phyloP scores from a whole-genome alignment of 495 filamentous ascomycete species.

The Achaetomiella virescens region DNA sequence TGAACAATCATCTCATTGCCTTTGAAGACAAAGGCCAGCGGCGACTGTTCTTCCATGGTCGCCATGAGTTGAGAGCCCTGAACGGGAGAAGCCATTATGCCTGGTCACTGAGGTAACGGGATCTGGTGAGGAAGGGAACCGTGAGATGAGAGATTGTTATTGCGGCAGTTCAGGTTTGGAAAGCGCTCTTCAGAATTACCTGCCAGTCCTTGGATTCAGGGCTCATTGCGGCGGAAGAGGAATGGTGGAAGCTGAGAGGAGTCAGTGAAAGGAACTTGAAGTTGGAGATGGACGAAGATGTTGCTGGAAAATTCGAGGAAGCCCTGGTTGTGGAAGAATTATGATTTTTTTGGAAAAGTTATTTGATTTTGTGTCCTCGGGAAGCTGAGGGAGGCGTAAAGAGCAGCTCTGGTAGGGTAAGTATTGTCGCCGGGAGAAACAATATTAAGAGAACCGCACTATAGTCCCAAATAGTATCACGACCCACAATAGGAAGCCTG shows the following conservation, averaged over 20 bases:
- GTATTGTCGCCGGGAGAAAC: background rate
- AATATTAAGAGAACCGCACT: background rate
- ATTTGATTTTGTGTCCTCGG: background rate
- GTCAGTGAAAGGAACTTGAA: background rate
- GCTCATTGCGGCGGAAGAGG: no score
- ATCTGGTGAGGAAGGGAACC: background rate
- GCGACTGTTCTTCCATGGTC: background rate
- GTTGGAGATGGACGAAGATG: background rate
- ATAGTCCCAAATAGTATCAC: no score
- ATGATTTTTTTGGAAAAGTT: background rate
- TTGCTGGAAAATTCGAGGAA: background rate
- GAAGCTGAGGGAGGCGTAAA: background rate
- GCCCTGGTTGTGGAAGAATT: background rate
- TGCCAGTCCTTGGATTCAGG: no score
- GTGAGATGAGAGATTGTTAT: background rate
- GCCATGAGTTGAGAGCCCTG: background rate
- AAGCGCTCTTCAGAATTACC: no score
- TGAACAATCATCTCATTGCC: slow-evolving; percentile 15
- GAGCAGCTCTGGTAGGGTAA: background rate
- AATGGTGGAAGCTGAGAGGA: no score
- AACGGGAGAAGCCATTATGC: slow-evolving; percentile 1
- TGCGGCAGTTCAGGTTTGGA: no score
- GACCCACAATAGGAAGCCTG: no score
- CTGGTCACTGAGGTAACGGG: background rate
- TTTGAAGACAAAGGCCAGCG: slow-evolving; percentile 6